A percentile compares a stretch with the other conserved stretches of the same genome.
Evolutionary conservation across 345 rosid species (phyloP).

Genomic region (Schrenkiella parvula): DNA sequence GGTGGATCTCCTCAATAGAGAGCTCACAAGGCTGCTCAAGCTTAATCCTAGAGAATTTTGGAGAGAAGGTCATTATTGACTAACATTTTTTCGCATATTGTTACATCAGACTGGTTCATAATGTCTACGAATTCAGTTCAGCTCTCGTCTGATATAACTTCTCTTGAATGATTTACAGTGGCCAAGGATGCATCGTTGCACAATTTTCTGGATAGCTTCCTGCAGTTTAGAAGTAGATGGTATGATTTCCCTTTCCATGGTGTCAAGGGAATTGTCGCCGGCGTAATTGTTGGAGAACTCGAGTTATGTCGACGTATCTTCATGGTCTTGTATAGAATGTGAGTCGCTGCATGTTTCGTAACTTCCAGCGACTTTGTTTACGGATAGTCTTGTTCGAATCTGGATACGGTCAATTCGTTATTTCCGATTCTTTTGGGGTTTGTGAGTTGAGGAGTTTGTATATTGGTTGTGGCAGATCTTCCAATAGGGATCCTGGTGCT

Average conservation of each 20-base stretch:
- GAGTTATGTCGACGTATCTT: slow-evolving; percentile 80
- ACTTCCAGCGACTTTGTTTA: background rate
- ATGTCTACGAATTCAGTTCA: background rate
- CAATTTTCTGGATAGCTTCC: slow-evolving; percentile 73
- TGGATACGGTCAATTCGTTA: background rate
- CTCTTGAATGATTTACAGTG: slow-evolving; percentile 39
- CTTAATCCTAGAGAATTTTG: slow-evolving; percentile 76
- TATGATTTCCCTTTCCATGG: slow-evolving; percentile 91
- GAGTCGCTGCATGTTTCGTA: slow-evolving; percentile 30
- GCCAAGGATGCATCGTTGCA: slow-evolving; percentile 75
- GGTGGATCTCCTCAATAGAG: slow-evolving; percentile 86
- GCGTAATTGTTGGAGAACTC: slow-evolving; percentile 77
- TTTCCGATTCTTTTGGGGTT: background rate
- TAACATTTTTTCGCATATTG: background rate
- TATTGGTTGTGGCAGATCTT: slow-evolving; percentile 57
- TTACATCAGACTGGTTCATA: background rate
- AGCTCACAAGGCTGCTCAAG: slow-evolving; percentile 77
- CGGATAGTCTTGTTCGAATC: background rate
- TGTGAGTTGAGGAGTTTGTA: slow-evolving; percentile 9
- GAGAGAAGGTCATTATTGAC: slow-evolving; percentile 56
- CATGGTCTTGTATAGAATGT: slow-evolving; percentile 90
- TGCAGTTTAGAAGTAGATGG: slow-evolving; percentile 88
- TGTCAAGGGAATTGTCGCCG: slow-evolving; percentile 79
- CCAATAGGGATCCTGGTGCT: slow-evolving; percentile 85
- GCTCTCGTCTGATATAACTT: background rate